Conservation (phyloP, 495 filamentous ascomycete genomes). For the Hypoxylon trugodes region DNA sequence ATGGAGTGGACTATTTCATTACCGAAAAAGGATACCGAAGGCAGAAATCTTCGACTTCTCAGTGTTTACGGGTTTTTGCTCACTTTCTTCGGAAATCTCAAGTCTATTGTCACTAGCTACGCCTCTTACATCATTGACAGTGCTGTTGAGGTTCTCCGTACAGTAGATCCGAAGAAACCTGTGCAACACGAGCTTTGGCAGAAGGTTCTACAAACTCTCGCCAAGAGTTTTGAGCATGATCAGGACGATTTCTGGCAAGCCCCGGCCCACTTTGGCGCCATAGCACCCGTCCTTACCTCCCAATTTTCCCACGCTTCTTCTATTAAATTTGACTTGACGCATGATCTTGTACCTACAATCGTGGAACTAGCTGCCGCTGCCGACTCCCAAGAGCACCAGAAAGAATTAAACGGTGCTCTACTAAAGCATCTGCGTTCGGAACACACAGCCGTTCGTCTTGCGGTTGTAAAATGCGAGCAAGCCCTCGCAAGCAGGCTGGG, state of each 20-base stretch:
- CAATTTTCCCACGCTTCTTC: constrained; percentile 69
- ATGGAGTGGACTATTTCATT: constrained; percentile 73
- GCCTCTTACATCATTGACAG: constrained; percentile 83
- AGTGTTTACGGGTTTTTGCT: constrained; percentile 83
- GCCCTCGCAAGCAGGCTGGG: constrained; percentile 78
- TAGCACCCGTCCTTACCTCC: constrained; percentile 71
- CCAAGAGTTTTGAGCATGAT: constrained; percentile 81
- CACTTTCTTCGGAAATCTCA: constrained; percentile 81
- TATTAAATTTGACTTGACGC: constrained; percentile 46
- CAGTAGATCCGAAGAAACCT: constrained; percentile 57
- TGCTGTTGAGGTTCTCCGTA: constrained; percentile 68
- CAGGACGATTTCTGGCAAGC: constrained; percentile 86
- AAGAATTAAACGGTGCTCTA: constrained; percentile 78
- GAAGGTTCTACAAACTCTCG: constrained; percentile 70
- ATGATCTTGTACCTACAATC: constrained; percentile 63
- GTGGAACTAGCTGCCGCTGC: constrained; percentile 81
- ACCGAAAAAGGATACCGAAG: constrained; percentile 67
- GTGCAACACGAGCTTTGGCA: constrained; percentile 67
- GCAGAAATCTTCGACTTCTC: constrained; percentile 62
- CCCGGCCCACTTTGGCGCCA: constrained; percentile 78
- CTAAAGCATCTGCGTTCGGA: constrained; percentile 80
- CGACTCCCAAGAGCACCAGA: constrained; percentile 86
- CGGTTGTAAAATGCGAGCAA: constrained; percentile 80
- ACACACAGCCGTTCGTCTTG: constrained; percentile 70
- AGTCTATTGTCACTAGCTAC: constrained; percentile 94